phyloP scores from a whole-genome alignment of 208 protist genomes.

The Trypanosoma conorhini region DNA sequence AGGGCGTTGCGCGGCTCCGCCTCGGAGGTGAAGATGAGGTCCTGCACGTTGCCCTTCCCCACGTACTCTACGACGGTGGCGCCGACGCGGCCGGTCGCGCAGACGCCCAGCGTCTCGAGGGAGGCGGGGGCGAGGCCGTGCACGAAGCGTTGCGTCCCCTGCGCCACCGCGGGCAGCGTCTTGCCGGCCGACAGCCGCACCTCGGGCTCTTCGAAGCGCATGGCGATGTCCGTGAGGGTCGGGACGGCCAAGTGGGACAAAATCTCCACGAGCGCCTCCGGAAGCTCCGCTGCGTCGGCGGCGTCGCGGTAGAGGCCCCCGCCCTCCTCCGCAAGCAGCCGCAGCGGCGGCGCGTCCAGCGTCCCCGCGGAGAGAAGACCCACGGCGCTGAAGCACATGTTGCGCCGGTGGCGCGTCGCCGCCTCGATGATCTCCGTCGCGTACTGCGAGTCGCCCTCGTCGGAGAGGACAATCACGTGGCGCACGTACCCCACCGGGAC shows the following conservation, averaged over 20 bases:
- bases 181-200: constrained; percentile 12
- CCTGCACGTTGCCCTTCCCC: constrained; percentile 25
- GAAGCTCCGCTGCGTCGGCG: constrained; percentile 11
- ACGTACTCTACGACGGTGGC: constrained; percentile 56
- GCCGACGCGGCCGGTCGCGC: constrained; percentile 50
- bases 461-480: constrained; percentile 65
- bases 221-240: constrained; percentile 42
- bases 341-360: constrained; percentile 40
- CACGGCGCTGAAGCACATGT: constrained; percentile 57
- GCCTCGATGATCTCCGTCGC: constrained; percentile 39
- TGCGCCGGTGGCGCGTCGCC: constrained; percentile 21
- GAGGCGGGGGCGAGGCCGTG: constrained; percentile 39
- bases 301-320: constrained; percentile 43
- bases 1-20: constrained; percentile 15
- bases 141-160: constrained; percentile 39
- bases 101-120: constrained; percentile 30
- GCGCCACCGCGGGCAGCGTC: constrained; percentile 35
- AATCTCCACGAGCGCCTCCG: constrained; percentile 37
- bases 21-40: constrained; percentile 7
- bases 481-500: constrained; percentile 62
- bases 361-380: constrained; percentile 28
- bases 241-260: constrained; percentile 47
- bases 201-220: constrained; percentile 35
- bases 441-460: constrained; percentile 33
- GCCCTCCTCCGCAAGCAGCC: constrained; percentile 45